phyloP scores from a whole-genome alignment of 2,329 filamentous ascomycete genomes.

The Stachybotrys elegans region DNA sequence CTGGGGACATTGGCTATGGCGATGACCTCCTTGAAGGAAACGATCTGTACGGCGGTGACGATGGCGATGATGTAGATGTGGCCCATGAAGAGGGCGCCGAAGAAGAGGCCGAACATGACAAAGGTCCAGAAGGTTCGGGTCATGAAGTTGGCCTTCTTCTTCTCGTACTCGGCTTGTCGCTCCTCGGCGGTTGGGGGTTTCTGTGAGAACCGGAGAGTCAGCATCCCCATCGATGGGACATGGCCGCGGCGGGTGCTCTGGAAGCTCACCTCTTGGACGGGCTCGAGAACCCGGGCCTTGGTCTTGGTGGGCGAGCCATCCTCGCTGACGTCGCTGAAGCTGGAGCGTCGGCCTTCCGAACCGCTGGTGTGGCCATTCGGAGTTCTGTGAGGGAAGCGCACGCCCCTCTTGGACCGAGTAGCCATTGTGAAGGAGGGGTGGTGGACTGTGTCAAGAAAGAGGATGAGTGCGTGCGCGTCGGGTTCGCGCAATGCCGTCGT shows the following conservation, averaged over 20 bases:
- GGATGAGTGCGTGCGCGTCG: neutral
- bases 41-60: conserved; percentile 88
- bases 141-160: conserved; percentile 98
- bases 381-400: conserved; percentile 49
- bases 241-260: neutral
- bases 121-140: conserved; percentile 97
- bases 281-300: conserved; percentile 22
- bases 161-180: conserved; percentile 71
- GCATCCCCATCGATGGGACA: conserved; percentile 5
- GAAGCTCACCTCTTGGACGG: conserved; percentile 29
- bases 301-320: conserved; percentile 29
- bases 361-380: conserved; percentile 36
- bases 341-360: conserved; percentile 48
- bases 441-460: no score
- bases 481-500: neutral
- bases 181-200: conserved; percentile 37
- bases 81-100: conserved; percentile 85
- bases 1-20: conserved; percentile 94
- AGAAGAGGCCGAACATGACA: conserved; percentile 94
- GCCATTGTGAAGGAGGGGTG: neutral
- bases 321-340: conserved; percentile 68
- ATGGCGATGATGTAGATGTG: conserved; percentile 96
- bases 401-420: conserved; percentile 39
- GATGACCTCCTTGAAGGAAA: conserved; percentile 99
- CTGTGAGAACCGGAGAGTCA: conserved; percentile 23